Conservation (phyloP, 306 rosid genomes). For the Citrullus amarus region DNA sequence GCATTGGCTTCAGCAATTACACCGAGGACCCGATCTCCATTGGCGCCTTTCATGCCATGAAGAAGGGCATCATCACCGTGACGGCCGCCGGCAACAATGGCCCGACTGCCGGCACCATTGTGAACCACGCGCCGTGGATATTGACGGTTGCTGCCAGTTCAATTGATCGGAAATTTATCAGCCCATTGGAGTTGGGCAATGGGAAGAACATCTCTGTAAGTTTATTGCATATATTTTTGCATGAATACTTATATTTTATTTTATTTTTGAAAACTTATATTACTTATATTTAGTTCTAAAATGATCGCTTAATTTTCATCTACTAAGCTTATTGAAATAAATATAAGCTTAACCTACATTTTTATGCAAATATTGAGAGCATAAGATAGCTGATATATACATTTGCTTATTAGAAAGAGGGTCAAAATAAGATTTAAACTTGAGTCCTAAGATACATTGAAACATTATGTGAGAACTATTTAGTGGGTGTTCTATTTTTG, state of each 20-base stretch:
- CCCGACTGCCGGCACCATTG: slow-evolving; percentile 35
- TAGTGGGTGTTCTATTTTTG: no score
- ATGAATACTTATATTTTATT: not conserved
- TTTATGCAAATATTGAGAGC: not conserved
- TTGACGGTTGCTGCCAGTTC: slow-evolving; percentile 85
- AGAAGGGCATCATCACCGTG: slow-evolving; percentile 64
- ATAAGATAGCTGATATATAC: not conserved
- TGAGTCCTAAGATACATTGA: not conserved
- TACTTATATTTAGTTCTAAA: not conserved
- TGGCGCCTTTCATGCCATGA: slow-evolving; percentile 76
- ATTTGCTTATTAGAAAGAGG: no score
- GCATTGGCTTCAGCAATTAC: slow-evolving; percentile 26
- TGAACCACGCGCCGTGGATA: slow-evolving; percentile 76
- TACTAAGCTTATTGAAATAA: not conserved
- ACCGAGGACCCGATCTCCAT: slow-evolving; percentile 38
- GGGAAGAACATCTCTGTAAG: slow-evolving; percentile 55
- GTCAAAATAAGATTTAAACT: not conserved
- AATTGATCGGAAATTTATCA: slow-evolving; percentile 58
- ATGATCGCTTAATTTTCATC: not conserved
- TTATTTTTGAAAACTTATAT: no score
- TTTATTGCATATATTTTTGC: not conserved
- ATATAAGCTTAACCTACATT: not conserved
- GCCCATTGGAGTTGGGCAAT: slow-evolving; percentile 50
- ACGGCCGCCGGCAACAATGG: slow-evolving; percentile 81
- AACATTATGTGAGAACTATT: no score